Percentiles rank a stretch among this genome's conserved stretches.
Evolutionary conservation across 2,329 filamentous ascomycete species (phyloP).

Genomic region (Neofusicoccum ribis): DNA sequence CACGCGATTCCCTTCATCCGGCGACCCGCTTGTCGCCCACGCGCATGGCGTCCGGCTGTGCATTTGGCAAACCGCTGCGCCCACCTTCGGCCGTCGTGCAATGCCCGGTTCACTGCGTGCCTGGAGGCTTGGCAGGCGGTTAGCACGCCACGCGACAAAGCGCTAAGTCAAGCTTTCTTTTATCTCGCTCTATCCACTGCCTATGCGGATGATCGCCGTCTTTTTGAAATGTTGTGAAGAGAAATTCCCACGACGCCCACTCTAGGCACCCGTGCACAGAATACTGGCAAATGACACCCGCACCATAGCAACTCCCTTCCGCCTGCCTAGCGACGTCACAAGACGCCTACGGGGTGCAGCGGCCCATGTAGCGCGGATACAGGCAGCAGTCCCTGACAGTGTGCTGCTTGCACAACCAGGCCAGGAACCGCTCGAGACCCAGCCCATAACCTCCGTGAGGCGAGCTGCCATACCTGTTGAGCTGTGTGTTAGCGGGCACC

Average conservation of each 20-base stretch:
- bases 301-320: neutral
- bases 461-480: constrained; percentile 76
- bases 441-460: constrained; percentile 93
- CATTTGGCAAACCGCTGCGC: neutral
- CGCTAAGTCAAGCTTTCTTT: constrained; percentile 18
- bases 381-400: constrained; percentile 69
- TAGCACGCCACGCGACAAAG: constrained; percentile 4
- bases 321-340: neutral
- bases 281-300: neutral
- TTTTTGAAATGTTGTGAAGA: neutral
- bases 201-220: neutral
- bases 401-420: constrained; percentile 67
- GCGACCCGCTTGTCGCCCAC: neutral
- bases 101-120: neutral
- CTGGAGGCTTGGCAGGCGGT: neutral
- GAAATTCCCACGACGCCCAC: neutral
- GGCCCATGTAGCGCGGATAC: constrained; percentile 78
- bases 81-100: neutral
- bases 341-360: constrained; percentile 69
- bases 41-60: neutral
- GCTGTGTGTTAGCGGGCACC: neutral
- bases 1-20: neutral
- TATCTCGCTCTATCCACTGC: constrained; percentile 7
- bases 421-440: constrained; percentile 79
- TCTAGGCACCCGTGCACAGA: neutral